Percentiles rank a stretch among this genome's conserved stretches.
phyloP scores from a whole-genome alignment of 2,329 filamentous ascomycete genomes.

The Didymella pinodella region DNA sequence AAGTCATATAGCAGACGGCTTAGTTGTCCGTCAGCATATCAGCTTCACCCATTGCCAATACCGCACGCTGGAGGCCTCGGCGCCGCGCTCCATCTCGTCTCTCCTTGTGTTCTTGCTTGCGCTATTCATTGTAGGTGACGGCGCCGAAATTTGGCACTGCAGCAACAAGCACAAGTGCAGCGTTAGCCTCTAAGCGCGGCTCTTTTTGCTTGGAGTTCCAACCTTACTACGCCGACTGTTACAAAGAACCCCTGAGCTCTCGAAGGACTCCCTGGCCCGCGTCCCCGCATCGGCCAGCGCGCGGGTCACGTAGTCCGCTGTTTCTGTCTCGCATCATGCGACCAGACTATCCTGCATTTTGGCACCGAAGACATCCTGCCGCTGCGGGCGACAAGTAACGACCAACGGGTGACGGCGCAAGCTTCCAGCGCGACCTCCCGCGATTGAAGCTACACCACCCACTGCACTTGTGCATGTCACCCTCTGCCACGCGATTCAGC shows the following conservation, averaged over 20 bases:
- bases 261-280: conserved; percentile 5
- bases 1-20: conserved; percentile 2
- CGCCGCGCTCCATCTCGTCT: not conserved
- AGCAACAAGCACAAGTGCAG: conserved; percentile 11
- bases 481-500: conserved; percentile 21
- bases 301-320: conserved; percentile 27
- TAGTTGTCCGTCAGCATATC: conserved; percentile 5
- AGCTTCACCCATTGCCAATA: conserved; percentile 1
- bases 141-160: conserved; percentile 19
- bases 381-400: conserved; percentile 18
- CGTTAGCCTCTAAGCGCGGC: conserved; percentile 27
- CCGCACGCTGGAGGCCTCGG: not conserved
- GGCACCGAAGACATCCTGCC: conserved; percentile 14
- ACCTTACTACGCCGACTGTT: conserved; percentile 27
- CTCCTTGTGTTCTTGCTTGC: not conserved
- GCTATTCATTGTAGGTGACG: conserved; percentile 12
- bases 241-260: conserved; percentile 25
- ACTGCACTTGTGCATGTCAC: conserved; percentile 19
- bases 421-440: conserved; percentile 6
- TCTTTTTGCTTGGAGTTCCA: conserved; percentile 21
- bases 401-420: conserved; percentile 10
- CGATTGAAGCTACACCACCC: conserved; percentile 9
- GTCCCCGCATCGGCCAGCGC: conserved; percentile 27
- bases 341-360: conserved; percentile 21
- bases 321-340: conserved; percentile 35